Evolutionary conservation across 371 early-diverging fungal species (phyloP), one percentile per base, ranked within the genome.

Genomic region (Sporodiniella umbellata): DNA sequence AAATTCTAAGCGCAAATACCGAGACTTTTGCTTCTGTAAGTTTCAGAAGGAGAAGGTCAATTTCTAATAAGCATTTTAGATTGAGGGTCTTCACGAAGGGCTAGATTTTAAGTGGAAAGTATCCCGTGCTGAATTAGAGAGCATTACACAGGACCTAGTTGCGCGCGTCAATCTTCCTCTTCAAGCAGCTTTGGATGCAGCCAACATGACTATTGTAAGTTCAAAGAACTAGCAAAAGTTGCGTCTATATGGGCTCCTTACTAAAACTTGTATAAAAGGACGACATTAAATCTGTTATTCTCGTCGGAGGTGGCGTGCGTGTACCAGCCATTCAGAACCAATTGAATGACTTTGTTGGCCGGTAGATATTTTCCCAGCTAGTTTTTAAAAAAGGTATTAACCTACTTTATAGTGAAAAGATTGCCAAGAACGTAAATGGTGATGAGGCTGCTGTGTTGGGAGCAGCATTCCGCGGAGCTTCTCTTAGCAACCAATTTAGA

Each of bases 401-500:
- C 8, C 48, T 3, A 15, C 11, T 19, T 8, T 18, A 39, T 47
- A 82, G 82, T 51, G 85, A 84, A 55, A 92, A 88, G 70, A 86
- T 98, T 54, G 92, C 96, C 31, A 83, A 90, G 73, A 93, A 91
- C 53, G 86, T 98, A 22, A 95, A 98, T 59, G 89, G 81, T 25
- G 99, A 98, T 60, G 99, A 98, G 70, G 95, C 98, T 12, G 92
- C 92, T 31, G 97, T 93, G n/a, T 67, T 94, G 62, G 89, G 90
- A 42, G 96, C 97, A 38, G 92, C 86, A 8, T 92, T 94, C 78
- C 86, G 85, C 51, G 94, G 89, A 21, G 99, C 99, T 7, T 72
- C 83, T 18, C 68, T 92, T 33, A 91, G 91, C 64, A 83, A 87
- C 50, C 90, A 88, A 58, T 96, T 96, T 76, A 82, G 85, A 62